Evolutionary conservation across 345 rosid species (phyloP).

Genomic region (Isatis tinctoria): DNA sequence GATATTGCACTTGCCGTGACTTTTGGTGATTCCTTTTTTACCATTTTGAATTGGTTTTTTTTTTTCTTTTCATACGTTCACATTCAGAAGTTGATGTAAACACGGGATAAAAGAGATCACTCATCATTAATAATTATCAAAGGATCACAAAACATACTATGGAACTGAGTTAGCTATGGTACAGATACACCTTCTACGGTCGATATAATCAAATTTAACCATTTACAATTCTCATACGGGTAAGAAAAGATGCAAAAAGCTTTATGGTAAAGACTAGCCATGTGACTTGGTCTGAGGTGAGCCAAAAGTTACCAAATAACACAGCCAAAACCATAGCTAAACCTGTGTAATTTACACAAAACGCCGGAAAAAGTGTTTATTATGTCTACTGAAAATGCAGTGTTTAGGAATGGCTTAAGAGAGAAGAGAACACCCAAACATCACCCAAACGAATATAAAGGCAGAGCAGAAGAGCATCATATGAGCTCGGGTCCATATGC

Average conservation of each 20-base stretch:
- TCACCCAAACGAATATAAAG: neutral
- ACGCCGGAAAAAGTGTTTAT: neutral
- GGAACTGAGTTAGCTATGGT: neutral
- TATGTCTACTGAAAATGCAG: neutral
- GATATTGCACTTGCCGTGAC: slow-evolving; percentile 56
- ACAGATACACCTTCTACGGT: neutral
- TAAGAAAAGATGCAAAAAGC: too few species aligned
- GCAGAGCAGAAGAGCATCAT: neutral
- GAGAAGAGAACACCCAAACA: neutral
- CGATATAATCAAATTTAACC: too few species aligned
- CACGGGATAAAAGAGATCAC: too few species aligned
- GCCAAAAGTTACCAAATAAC: neutral
- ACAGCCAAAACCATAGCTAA: neutral
- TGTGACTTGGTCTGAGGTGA: too few species aligned
- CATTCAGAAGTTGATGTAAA: too few species aligned
- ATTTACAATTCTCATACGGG: too few species aligned
- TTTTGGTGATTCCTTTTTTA: slow-evolving; percentile 49
- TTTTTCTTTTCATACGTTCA: too few species aligned
- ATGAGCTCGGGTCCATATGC: neutral
- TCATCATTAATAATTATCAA: too few species aligned
- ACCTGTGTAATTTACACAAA: neutral
- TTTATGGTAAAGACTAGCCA: too few species aligned
- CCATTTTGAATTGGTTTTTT: neutral
- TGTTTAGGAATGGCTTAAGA: neutral
- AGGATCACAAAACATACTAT: neutral